A percentile compares a stretch with the other conserved stretches of the same genome.
phyloP scores from a whole-genome alignment of 1,284 basidiomycete genomes.

The Ceratobasidium sp. region DNA sequence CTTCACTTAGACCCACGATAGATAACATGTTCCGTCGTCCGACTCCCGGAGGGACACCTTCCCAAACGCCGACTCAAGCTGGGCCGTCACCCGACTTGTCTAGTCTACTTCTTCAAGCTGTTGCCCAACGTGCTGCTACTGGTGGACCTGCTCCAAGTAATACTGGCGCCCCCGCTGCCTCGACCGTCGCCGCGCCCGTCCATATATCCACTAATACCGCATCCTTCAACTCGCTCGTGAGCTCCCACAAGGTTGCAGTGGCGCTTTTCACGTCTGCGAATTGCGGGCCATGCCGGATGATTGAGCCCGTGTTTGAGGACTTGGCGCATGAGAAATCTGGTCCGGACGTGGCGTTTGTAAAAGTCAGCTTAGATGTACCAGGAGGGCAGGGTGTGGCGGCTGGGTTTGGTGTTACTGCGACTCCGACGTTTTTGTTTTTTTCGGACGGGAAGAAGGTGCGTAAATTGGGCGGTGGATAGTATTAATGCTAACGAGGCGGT shows the following conservation, averaged over 20 bases:
- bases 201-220: slow-evolving; percentile 70
- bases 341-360: slow-evolving; percentile 76
- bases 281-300: slow-evolving; percentile 73
- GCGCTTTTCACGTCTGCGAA: slow-evolving; percentile 73
- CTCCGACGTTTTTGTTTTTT: slow-evolving; percentile 90
- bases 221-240: slow-evolving; percentile 67
- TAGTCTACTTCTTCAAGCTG: slow-evolving; percentile 23
- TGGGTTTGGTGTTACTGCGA: slow-evolving; percentile 78
- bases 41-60: slow-evolving; percentile 53
- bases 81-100: slow-evolving; percentile 56
- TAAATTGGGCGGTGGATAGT: not conserved
- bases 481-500: not conserved
- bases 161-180: slow-evolving; percentile 17
- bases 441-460: slow-evolving; percentile 78
- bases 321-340: slow-evolving; percentile 63
- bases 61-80: slow-evolving; percentile 51
- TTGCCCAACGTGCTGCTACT: slow-evolving; percentile 29
- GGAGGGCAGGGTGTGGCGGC: slow-evolving; percentile 70
- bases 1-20: slow-evolving; percentile 85
- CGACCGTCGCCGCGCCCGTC: slow-evolving; percentile 72
- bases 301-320: slow-evolving; percentile 74
- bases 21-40: slow-evolving; percentile 84
- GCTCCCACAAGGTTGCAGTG: slow-evolving; percentile 66
- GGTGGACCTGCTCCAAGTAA: not conserved
- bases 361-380: slow-evolving; percentile 82